Percentiles rank a stretch among this genome's conserved stretches.
Evolutionary conservation across 345 rosid genomes (phyloP).

Genomic region (Chamaenerion angustifolium): DNA sequence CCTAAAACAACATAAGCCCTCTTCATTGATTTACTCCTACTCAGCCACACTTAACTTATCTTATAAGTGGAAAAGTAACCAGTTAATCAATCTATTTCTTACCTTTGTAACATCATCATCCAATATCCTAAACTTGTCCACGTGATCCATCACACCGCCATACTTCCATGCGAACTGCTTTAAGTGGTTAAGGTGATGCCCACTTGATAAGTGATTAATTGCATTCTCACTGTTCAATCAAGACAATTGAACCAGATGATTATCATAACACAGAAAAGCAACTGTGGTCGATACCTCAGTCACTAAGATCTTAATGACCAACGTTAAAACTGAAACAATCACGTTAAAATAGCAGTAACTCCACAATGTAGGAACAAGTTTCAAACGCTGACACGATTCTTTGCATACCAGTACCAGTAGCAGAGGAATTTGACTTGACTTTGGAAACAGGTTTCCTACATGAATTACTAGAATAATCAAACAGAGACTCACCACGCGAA

Average conservation of each 20-base stretch:
- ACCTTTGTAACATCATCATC: slow-evolving; percentile 60
- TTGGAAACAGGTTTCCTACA: too few species aligned
- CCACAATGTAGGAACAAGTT: too few species aligned
- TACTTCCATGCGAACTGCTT: slow-evolving; percentile 75
- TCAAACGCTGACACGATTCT: too few species aligned
- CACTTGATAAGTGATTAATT: slow-evolving; percentile 53
- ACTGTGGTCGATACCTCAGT: not conserved
- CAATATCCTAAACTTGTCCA: slow-evolving; percentile 36
- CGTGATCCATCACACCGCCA: slow-evolving; percentile 44
- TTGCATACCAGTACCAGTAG: too few species aligned
- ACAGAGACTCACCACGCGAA: slow-evolving; percentile 44
- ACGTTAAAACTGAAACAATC: not conserved
- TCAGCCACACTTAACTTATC: not conserved
- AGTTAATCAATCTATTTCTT: slow-evolving; percentile 1
- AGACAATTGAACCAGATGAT: slow-evolving; percentile 3
- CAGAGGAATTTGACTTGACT: too few species aligned
- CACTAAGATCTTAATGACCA: not conserved
- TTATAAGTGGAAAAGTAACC: not conserved
- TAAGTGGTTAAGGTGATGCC: slow-evolving; percentile 52
- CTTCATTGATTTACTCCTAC: too few species aligned
- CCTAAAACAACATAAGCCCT: too few species aligned
- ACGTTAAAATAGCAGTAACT: too few species aligned
- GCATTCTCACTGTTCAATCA: slow-evolving; percentile 37
- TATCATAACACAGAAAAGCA: not conserved
- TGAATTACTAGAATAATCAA: not conserved